Evolutionary conservation across 2,329 filamentous ascomycete genomes (phyloP).

Genomic region (Ambrosiella cleistominuta): DNA sequence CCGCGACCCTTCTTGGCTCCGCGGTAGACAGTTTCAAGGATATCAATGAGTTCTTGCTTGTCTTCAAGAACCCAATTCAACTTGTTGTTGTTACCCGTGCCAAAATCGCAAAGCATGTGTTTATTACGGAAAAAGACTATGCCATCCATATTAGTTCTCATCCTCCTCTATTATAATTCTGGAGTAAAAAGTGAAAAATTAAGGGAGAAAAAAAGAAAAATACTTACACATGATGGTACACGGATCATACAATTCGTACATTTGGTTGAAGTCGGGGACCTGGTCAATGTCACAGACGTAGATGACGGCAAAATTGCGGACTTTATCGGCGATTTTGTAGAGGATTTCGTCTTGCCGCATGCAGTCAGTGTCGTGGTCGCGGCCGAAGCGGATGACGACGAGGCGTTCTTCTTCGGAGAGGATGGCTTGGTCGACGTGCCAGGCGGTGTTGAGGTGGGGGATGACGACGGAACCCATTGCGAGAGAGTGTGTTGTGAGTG

Average conservation of each 20-base stretch:
- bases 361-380: constrained; percentile 61
- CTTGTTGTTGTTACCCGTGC: constrained; percentile 98
- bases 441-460: constrained; percentile 77
- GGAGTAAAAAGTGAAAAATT: too few species aligned
- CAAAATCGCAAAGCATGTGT: constrained; percentile 97
- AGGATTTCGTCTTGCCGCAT: constrained; percentile 42
- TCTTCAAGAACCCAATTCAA: constrained; percentile 88
- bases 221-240: constrained; percentile 73
- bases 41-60: constrained; percentile 97
- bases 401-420: constrained; percentile 79
- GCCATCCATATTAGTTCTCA: not conserved
- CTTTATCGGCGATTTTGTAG: constrained; percentile 78
- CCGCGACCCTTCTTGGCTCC: constrained; percentile 97
- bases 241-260: constrained; percentile 85
- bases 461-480: constrained; percentile 70
- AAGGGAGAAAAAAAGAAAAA: constrained; percentile 21
- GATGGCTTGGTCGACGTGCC: constrained; percentile 97
- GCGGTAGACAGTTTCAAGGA: constrained; percentile 92
- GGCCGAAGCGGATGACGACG: constrained; percentile 83
- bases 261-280: constrained; percentile 84
- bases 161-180: too few species aligned
- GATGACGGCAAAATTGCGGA: constrained; percentile 85
- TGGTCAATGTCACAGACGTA: constrained; percentile 89
- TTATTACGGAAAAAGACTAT: constrained; percentile 80
- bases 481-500: not conserved